Evolutionary conservation across 306 rosid species (phyloP), one percentile per base, ranked within the genome.

Genomic region (Urtica urens): DNA sequence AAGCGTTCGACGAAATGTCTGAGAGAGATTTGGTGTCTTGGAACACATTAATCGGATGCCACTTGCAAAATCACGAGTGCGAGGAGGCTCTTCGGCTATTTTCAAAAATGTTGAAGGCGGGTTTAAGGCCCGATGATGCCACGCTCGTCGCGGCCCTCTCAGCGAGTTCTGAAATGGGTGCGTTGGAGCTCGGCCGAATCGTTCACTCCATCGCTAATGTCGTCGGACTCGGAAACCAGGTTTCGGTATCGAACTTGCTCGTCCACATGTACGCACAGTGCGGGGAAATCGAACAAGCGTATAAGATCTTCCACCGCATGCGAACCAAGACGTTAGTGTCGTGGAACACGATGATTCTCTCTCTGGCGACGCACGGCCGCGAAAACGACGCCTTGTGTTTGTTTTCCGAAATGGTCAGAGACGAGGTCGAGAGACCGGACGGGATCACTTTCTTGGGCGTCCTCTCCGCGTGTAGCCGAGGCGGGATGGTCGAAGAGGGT

Each of bases 321-420:
- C 70, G 67, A 26, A 31, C 53, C 67, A 82, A 72, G 80, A 65
- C 58, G 48, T 12, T 68, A n/a, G 62, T 87, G 34, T 77, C 92
- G 0, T 87, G 92, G 92, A 82, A 87, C 59, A 57, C 78, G n/a
- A 87, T 82, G 82, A 79, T 87, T 65, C 66, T 75, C 10, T 80
- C 82, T 19, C 67, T 82, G 39, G 94, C 87, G 5, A 64, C 72
- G 1, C 96, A 82, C 20, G 96, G 96, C 4, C 45, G 51, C 9
- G 70, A 74, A 49, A 38, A 52, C 20, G 62, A 77, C 54, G 86
- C 92, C 1, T 59, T 82, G 62, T 56, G 42, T 0, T 58, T 78
- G 42, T 82, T 77, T 49, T n/a, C 55, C 10, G 58, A 62, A 23
- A 72, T 79, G 92, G 30, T 79, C 24, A 47, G 55, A 38, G 75